Evolutionary conservation across 108 stramenopile species (phyloP).

Genomic region (Phaeodactylum tricornutum): DNA sequence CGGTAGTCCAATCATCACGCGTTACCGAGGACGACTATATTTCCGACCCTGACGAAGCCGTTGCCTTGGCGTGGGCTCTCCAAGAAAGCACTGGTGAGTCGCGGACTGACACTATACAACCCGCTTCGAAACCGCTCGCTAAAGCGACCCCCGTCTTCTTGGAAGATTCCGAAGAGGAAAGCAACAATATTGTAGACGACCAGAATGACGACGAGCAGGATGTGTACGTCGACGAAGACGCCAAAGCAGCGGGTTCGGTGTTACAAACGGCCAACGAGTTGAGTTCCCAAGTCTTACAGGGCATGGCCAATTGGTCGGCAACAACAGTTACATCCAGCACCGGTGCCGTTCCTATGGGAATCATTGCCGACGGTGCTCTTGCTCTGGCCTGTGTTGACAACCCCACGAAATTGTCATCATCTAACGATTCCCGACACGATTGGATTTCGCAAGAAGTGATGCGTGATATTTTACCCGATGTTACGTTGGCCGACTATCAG

Average conservation of each 20-base stretch:
- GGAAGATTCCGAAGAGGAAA: conserved; percentile 8
- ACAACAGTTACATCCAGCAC: conserved; percentile 1
- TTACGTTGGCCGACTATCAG: conserved; percentile 69
- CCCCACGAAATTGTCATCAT: neutral
- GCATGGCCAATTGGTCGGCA: conserved; percentile 38
- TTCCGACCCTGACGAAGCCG: neutral
- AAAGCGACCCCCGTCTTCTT: neutral
- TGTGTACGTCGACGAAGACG: conserved; percentile 47
- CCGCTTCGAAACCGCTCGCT: neutral
- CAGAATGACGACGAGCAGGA: conserved; percentile 31
- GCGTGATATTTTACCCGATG: conserved; percentile 40
- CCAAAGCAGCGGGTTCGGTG: conserved; percentile 46
- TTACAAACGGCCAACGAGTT: conserved; percentile 54
- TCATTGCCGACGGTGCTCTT: conserved; percentile 56
- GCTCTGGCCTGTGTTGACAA: conserved; percentile 15
- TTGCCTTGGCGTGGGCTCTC: no score
- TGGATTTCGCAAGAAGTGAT: conserved; percentile 66
- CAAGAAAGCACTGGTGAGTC: neutral
- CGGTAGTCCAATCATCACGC: neutral
- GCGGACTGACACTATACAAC: neutral
- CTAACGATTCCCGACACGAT: conserved; percentile 3
- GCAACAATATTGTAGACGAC: conserved; percentile 19
- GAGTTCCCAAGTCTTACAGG: conserved; percentile 51
- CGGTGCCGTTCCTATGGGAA: conserved; percentile 25
- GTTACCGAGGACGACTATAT: neutral